Conservation (phyloP, 371 early-diverging fungal species). For the Mortierella sp. region DNA sequence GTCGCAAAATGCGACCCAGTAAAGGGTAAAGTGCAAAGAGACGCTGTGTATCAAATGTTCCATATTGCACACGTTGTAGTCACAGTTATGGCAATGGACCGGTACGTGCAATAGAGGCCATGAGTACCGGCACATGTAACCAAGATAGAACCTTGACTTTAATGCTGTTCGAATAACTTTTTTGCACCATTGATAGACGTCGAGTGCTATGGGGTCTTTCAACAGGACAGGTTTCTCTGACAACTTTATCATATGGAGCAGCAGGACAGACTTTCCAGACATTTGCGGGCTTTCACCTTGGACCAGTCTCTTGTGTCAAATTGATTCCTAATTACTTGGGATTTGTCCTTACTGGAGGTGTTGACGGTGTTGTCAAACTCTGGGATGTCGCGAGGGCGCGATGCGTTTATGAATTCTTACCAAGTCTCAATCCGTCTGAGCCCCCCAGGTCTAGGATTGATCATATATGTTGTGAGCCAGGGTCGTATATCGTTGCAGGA, state of each 20-base stretch:
- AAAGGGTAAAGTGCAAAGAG: conserved; percentile 32
- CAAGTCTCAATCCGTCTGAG: conserved; percentile 4
- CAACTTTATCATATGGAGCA: conserved; percentile 16
- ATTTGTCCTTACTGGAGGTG: conserved; percentile 46
- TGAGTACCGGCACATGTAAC: background rate
- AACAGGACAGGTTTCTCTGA: conserved; percentile 39
- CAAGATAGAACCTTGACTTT: no score
- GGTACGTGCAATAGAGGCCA: conserved; percentile 13
- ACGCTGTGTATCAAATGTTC: conserved; percentile 26
- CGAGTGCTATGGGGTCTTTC: conserved; percentile 48
- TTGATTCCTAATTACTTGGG: conserved; percentile 25
- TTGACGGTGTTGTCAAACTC: conserved; percentile 35
- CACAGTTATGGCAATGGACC: conserved; percentile 43
- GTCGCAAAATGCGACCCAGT: conserved; percentile 41
- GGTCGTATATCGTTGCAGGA: conserved; percentile 33
- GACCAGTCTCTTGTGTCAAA: conserved; percentile 37
- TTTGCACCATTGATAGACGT: background rate
- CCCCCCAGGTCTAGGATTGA: conserved; percentile 10
- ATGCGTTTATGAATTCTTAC: conserved; percentile 29
- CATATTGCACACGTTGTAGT: conserved; percentile 14
- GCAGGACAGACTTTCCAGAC: conserved; percentile 41
- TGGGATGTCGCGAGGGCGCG: conserved; percentile 41
- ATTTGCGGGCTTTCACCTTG: conserved; percentile 36
- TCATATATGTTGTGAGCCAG: conserved; percentile 50
- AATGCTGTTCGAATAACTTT: background rate